Base-by-base conservation (phyloP, 805 yeast species). In the Cyberlindnera maritima region DNA sequence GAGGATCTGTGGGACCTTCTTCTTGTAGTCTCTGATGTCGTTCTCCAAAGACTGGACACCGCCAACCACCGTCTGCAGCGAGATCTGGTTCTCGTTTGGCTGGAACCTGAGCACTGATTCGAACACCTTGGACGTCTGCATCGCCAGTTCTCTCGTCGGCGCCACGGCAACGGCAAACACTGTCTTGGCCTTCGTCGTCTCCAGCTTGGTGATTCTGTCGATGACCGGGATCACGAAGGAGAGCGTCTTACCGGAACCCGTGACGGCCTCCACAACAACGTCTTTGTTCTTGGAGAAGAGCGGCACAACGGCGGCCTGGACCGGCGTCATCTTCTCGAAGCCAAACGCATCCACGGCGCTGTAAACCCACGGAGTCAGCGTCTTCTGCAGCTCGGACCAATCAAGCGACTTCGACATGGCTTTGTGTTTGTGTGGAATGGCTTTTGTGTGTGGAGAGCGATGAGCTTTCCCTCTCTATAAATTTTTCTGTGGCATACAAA, bases 201-300 rank as follows among this genome's bases (percentile, higher is more conserved):
- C 66, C 20, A 57, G 55, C 28, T 53, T 65, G n/a, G 62, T 56
- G 8, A 90, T 65, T 55, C 81, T 83, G 57, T 90, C 92, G 4
- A 90, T 59, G 1, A 87, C 76, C 0, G 99, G 99, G 2, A 94
- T 74, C 4, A 83, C 80, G 69, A 87, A 94, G 3, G 97, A 85
- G n/a, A 91, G 65, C 0, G 99, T 94, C 63, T 94, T 94, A n/a
- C 99, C 99, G 0, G 97, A 90, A 0, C 99, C 99, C 0, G 99
- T 94, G 1, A 89, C 96, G 0, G 97, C 96, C 63, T 94, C 97
- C 1, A 90, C 98, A 9, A 94, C 94, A 3, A 94, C 97, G 67
- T 94, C 99, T 60, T 92, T 92, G 61, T 90, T 86, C 17, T 81
- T 81, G 19, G 84, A 67, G 54, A 94, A 78, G 49, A 91, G 69